phyloP scores from a whole-genome alignment of 257 asterid genomes.

The Prunella vulgaris region DNA sequence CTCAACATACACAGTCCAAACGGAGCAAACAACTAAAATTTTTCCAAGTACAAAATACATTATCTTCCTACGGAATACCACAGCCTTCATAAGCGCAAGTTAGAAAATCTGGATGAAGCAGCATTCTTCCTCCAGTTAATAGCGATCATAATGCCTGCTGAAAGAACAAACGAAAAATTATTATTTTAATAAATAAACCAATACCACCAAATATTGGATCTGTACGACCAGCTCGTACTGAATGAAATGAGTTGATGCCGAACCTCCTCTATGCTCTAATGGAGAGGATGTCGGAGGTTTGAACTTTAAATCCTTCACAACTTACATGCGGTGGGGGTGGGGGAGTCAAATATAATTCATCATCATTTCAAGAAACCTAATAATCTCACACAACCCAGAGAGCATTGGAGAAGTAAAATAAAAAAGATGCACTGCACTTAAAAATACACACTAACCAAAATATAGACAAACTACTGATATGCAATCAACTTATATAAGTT shows the following conservation, averaged over 20 bases:
- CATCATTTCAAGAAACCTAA: neutral
- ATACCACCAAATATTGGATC: neutral
- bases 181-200: too few species aligned
- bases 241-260: neutral
- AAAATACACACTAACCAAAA: neutral
- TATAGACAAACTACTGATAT: neutral
- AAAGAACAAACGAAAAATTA: neutral
- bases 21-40: neutral
- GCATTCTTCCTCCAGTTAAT: conserved; percentile 16
- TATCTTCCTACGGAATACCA: neutral
- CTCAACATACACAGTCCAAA: neutral
- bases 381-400: neutral
- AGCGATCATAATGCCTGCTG: conserved; percentile 31
- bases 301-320: neutral
- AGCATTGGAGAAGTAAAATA: neutral
- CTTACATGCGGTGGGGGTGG: too few species aligned
- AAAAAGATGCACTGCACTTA: neutral
- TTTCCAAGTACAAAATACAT: neutral
- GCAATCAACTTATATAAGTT: neutral
- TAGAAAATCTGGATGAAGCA: neutral
- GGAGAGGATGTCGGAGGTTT: neutral
- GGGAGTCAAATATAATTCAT: neutral
- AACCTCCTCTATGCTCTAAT: neutral
- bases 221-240: neutral
- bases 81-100: neutral